phyloP scores from a whole-genome alignment of 306 rosid species.

The Cucurbita pepo region DNA sequence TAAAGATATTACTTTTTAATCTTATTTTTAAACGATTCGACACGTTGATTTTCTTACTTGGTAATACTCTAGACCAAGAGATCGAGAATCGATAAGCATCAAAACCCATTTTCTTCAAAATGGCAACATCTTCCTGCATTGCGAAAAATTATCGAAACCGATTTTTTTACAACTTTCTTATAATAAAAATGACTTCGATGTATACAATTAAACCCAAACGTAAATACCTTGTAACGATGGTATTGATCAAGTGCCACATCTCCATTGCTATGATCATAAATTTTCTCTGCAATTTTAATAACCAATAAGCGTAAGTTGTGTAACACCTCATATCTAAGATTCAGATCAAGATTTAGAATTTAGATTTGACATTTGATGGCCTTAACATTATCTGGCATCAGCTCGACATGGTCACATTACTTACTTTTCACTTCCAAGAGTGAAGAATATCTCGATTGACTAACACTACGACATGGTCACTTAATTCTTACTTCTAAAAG shows the following conservation, averaged over 20 bases:
- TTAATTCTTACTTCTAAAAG: too few species aligned
- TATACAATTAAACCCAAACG: not conserved
- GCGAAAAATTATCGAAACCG: not conserved
- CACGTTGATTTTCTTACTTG: slow-evolving; percentile 10
- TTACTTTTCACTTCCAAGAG: too few species aligned
- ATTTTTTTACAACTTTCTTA: not conserved
- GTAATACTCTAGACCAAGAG: slow-evolving; percentile 56
- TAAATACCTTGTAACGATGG: slow-evolving; percentile 31
- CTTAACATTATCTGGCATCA: too few species aligned
- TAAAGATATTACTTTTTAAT: too few species aligned
- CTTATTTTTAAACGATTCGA: too few species aligned
- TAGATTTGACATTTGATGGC: too few species aligned
- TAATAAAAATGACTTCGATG: not conserved
- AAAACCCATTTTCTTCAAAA: slow-evolving; percentile 34
- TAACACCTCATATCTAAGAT: too few species aligned
- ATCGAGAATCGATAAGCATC: slow-evolving; percentile 62
- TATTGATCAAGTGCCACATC: slow-evolving; percentile 28
- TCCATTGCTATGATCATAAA: slow-evolving; percentile 29
- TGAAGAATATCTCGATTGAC: too few species aligned
- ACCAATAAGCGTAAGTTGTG: not conserved
- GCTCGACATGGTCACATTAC: too few species aligned
- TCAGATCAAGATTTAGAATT: too few species aligned
- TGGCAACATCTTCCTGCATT: slow-evolving; percentile 42
- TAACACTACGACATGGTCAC: too few species aligned
- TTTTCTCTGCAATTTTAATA: slow-evolving; percentile 13